A percentile compares a stretch with the other conserved stretches of the same genome.
Evolutionary conservation across 257 asterid genomes (phyloP).

Genomic region (Forsythia viridissima): DNA sequence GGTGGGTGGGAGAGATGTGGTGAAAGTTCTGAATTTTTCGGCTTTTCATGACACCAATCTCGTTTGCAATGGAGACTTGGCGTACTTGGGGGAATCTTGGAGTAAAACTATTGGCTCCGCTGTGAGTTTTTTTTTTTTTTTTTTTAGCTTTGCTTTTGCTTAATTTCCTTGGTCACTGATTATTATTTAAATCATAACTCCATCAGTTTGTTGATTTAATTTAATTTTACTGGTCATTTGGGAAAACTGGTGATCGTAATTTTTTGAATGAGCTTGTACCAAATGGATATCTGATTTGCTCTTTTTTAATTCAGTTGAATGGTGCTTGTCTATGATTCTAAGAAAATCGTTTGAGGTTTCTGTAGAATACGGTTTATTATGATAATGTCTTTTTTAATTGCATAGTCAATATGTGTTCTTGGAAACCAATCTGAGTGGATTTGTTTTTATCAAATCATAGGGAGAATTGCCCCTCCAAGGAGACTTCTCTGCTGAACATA

Average conservation of each 20-base stretch:
- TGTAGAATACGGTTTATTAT: not conserved
- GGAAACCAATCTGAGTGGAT: not conserved
- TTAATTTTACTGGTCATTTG: not conserved
- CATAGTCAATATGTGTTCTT: not conserved
- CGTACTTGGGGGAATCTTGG: constrained; percentile 96
- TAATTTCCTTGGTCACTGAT: not conserved
- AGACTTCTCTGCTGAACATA: constrained; percentile 97
- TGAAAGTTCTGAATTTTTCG: constrained; percentile 73
- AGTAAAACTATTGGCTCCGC: constrained; percentile 80
- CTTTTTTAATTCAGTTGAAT: not conserved
- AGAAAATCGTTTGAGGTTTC: not conserved
- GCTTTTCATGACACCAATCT: constrained; percentile 92
- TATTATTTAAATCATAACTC: not conserved
- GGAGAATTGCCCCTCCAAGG: constrained; percentile 99
- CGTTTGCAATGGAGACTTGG: constrained; percentile 87
- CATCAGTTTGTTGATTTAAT: not conserved
- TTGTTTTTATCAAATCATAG: constrained; percentile 40
- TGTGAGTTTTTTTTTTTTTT: constrained; percentile 48
- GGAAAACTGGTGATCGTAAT: not conserved
- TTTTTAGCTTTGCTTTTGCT: not conserved
- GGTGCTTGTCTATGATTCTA: constrained; percentile 6
- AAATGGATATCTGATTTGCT: constrained; percentile 5
- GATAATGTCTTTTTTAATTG: not conserved
- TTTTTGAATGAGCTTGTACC: not conserved
- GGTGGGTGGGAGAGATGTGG: constrained; percentile 96